These are phyloP conservation scores for Pseudocercospora vitis DNA, from an alignment of 2,329 filamentous ascomycete genomes.

Conservation along the genomic window DNA sequence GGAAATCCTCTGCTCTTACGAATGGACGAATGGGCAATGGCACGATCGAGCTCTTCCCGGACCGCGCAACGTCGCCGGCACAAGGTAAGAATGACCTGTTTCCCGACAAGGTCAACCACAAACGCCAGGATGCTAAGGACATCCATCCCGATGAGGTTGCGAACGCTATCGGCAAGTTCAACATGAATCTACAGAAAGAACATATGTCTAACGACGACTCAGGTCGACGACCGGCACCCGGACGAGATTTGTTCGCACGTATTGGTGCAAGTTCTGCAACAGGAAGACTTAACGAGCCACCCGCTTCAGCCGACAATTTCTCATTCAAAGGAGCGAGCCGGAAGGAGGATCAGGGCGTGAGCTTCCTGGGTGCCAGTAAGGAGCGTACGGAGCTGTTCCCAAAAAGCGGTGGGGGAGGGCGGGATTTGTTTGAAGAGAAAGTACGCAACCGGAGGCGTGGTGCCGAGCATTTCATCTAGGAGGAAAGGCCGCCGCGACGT, in stretches of 20 bases:
- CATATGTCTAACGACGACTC: constrained; percentile 16
- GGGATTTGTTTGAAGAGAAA: constrained; percentile 24
- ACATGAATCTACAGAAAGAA: constrained; percentile 23
- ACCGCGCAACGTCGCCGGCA: constrained; percentile 26
- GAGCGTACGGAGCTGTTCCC: constrained; percentile 21
- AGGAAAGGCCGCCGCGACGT: constrained; percentile 10
- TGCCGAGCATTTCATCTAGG: constrained; percentile 21
- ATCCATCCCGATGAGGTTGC: constrained; percentile 30
- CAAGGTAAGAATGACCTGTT: constrained; percentile 36
- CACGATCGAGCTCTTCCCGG: constrained; percentile 28
- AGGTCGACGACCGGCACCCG: constrained; percentile 18
- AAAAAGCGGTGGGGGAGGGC: constrained; percentile 12
- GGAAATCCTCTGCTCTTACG: constrained; percentile 14
- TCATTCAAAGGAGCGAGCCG: constrained; percentile 37
- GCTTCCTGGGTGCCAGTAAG: constrained; percentile 35
- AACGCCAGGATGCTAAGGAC: constrained; percentile 46
- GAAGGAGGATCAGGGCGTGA: constrained; percentile 30
- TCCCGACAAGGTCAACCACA: constrained; percentile 45
- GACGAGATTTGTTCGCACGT: constrained; percentile 25
- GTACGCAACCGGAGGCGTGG: constrained; percentile 13
- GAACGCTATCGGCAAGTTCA: constrained; percentile 30
- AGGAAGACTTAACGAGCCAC: constrained; percentile 19
- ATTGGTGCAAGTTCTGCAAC: constrained; percentile 20
- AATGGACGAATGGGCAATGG: constrained; percentile 20
- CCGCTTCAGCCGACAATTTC: constrained; percentile 32